Conservation (phyloP, 116 monocot species). For the Papilionanthe hybrid region DNA sequence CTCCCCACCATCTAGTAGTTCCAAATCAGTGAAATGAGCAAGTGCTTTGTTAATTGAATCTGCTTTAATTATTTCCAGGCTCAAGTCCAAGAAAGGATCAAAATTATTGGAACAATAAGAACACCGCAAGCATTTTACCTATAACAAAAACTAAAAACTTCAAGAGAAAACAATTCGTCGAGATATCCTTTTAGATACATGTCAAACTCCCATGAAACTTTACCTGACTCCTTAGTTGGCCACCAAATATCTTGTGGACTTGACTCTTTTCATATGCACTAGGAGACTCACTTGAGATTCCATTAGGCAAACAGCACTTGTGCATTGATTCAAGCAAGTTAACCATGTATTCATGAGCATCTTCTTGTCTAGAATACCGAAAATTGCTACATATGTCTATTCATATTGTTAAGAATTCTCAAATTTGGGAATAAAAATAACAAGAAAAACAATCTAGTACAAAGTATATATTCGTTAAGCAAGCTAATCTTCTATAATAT, state of each 20-base stretch:
- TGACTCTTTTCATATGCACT: conserved; percentile 96
- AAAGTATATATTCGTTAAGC: neutral
- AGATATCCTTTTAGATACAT: neutral
- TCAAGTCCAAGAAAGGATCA: conserved; percentile 96
- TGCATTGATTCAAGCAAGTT: conserved; percentile 97
- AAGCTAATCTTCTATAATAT: neutral
- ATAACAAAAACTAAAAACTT: conserved; percentile 12
- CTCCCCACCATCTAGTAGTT: conserved; percentile 87
- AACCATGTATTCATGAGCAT: conserved; percentile 99
- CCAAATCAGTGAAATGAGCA: conserved; percentile 67
- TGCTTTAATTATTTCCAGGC: conserved; percentile 79
- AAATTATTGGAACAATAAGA: conserved; percentile 69
- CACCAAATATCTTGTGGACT: conserved; percentile 98
- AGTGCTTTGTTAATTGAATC: conserved; percentile 74
- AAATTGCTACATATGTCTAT: conserved; percentile 90
- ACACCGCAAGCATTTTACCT: conserved; percentile 92
- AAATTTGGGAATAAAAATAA: conserved; percentile 2
- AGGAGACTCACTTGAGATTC: conserved; percentile 75
- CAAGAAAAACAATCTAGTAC: neutral
- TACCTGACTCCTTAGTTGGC: conserved; percentile 94
- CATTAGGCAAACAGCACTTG: conserved; percentile 93
- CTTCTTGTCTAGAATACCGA: conserved; percentile 89
- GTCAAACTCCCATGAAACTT: neutral
- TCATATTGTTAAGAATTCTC: conserved; percentile 18
- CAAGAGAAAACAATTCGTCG: neutral